Evolutionary conservation across 495 filamentous ascomycete genomes (phyloP).

Genomic region (Peziza echinospora): DNA sequence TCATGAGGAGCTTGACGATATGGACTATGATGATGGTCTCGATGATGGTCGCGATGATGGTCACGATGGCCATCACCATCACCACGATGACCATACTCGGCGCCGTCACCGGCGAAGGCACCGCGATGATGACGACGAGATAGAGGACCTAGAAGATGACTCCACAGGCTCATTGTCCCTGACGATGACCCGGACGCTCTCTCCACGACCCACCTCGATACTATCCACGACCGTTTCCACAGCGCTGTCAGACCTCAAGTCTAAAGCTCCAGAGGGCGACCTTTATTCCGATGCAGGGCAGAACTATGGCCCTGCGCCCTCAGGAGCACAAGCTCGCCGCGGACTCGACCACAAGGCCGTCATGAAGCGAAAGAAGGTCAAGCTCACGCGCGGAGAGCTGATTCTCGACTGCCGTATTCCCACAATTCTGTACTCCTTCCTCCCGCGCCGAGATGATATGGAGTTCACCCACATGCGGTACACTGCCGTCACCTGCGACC

Average conservation of each 20-base stretch:
- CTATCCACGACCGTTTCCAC: too few species aligned
- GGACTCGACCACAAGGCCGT: conserved; percentile 65
- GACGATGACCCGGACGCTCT: too few species aligned
- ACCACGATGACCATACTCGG: neutral
- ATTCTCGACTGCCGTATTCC: conserved; percentile 98
- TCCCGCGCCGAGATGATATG: conserved; percentile 72
- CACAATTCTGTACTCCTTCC: conserved; percentile 85
- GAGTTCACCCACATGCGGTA: conserved; percentile 99
- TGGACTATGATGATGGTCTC: too few species aligned
- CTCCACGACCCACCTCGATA: too few species aligned
- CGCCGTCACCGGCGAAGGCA: too few species aligned
- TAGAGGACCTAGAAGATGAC: too few species aligned
- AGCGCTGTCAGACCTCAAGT: neutral
- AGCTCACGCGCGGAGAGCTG: conserved; percentile 88
- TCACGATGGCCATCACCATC: too few species aligned
- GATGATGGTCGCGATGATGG: too few species aligned
- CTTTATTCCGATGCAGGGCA: conserved; percentile 19
- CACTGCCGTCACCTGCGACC: conserved; percentile 96
- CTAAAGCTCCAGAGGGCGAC: neutral
- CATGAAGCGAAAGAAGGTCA: conserved; percentile 83
- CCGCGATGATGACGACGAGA: neutral
- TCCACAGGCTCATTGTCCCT: too few species aligned
- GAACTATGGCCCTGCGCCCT: conserved; percentile 74
- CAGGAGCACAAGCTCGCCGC: conserved; percentile 60
- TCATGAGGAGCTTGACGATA: too few species aligned